phyloP scores from a whole-genome alignment of 768 basidiomycete genomes.

The Thelephora ganbajun region DNA sequence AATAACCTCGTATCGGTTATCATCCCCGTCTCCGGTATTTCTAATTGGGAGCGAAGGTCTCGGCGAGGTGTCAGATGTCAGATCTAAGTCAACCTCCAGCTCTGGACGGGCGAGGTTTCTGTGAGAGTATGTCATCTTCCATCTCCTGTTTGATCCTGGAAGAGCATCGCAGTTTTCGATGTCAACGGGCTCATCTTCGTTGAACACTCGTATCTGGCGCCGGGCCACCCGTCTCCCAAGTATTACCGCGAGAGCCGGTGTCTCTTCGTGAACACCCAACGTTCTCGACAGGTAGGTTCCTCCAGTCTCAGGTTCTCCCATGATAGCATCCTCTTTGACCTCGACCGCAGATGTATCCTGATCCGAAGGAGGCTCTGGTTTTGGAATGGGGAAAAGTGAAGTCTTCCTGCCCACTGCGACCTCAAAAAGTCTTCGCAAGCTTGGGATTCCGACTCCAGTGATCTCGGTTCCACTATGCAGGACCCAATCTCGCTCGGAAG shows the following conservation, averaged over 20 bases:
- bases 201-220: conserved; percentile 25
- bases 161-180: conserved; percentile 13
- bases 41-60: conserved; percentile 1
- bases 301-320: not conserved
- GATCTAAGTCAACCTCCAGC: conserved; percentile 17
- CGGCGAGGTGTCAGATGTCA: not conserved
- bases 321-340: not conserved
- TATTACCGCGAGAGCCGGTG: conserved; percentile 36
- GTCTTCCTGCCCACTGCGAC: conserved; percentile 26
- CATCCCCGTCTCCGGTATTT: not conserved
- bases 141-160: conserved; percentile 6
- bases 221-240: conserved; percentile 29
- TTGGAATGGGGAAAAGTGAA: conserved; percentile 6
- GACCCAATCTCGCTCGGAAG: conserved; percentile 20
- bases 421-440: conserved; percentile 33
- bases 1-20: not conserved
- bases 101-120: conserved; percentile 26
- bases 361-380: not conserved
- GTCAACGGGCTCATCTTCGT: conserved; percentile 21
- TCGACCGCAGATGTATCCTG: not conserved
- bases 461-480: conserved; percentile 25
- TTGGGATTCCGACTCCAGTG: conserved; percentile 27
- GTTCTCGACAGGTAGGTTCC: conserved; percentile 31
- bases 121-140: conserved; percentile 26
- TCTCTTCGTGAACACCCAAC: conserved; percentile 36